These are phyloP conservation scores for Berberis thunbergii DNA, from an alignment of 164 flowering plant species.

Conservation along the genomic window DNA sequence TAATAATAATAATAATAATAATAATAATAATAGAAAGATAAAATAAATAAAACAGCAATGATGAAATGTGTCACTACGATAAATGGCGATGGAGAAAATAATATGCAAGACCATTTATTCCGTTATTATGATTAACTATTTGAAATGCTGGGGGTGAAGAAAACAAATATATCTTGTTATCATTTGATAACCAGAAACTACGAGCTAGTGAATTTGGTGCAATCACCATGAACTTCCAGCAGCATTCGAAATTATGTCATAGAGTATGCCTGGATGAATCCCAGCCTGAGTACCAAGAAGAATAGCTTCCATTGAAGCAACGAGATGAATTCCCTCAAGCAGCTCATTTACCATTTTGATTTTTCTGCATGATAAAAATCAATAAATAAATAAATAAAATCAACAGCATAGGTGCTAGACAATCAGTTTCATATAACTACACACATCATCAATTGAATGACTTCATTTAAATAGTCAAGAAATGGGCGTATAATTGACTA, in stretches of 20 bases:
- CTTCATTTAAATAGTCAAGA: no score
- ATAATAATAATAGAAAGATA: no score
- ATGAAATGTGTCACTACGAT: no score
- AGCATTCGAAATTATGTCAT: constrained; percentile 90
- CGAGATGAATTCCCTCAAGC: constrained; percentile 85
- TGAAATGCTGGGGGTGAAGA: no score
- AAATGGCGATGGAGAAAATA: no score
- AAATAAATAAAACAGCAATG: no score
- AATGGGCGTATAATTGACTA: no score
- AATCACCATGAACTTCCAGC: constrained; percentile 94
- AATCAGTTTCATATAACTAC: not conserved
- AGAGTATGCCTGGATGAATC: constrained; percentile 79
- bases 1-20: no score
- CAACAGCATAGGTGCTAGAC: not conserved
- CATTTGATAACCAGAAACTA: no score
- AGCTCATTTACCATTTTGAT: constrained; percentile 66
- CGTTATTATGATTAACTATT: no score
- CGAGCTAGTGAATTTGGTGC: not conserved
- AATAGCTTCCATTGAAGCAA: constrained; percentile 81
- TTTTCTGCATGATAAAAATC: constrained; percentile 48
- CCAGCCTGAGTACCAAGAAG: constrained; percentile 69
- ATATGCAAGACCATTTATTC: no score
- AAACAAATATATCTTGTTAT: no score
- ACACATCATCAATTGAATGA: not conserved
- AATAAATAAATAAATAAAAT: not conserved